Evolutionary conservation across 306 rosid genomes (phyloP), one percentile per base, ranked within the genome.

Genomic region (Begonia peltatifolia): DNA sequence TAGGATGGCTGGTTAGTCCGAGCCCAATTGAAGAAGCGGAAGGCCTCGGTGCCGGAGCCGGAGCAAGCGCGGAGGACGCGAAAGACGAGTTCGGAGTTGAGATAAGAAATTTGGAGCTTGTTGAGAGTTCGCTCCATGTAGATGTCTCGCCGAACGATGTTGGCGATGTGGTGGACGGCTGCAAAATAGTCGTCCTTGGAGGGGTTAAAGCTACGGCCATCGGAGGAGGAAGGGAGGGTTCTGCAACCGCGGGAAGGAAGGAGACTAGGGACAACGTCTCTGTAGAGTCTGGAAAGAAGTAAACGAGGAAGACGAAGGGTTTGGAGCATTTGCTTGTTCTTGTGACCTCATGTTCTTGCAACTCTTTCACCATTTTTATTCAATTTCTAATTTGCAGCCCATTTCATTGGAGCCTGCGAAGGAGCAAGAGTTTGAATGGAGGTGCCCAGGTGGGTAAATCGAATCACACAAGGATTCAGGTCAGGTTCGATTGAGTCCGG

Each of bases 11-110:
- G 71, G 52, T 67, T 67, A 36, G 89, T 41, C 18, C 76, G 85
- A 2, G 84, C 97, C 97, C 97, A 89, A 48, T 82, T 77, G 83
- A 89, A 89, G 80, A 89, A 89, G 30, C 95, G 93, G 62, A 82
- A 78, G 55, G 93, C 68, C 44, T 78, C 89, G 1, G 77, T 67
- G 52, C 79, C 73, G 46, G 70, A 52, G 49, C 58, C 47, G 47
- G 86, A 80, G 67, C 89, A 84, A 11, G 95, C 74, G 41, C 89
- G 97, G 55, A 89, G 93, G 44, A 84, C 93, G 15, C 97, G 85
- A 74, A 64, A 84, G 66, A 89, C 95, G 30, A 89, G 82, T 50
- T 89, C 97, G 20, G 97, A 84, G 36, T 85, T 76, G 67, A 89
- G 65, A 46, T 41, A 61, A 56, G 76, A 56, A 58, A 84, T 68